Base-by-base conservation (phyloP, 306 rosid species). In the Glycine tomentella region DNA sequence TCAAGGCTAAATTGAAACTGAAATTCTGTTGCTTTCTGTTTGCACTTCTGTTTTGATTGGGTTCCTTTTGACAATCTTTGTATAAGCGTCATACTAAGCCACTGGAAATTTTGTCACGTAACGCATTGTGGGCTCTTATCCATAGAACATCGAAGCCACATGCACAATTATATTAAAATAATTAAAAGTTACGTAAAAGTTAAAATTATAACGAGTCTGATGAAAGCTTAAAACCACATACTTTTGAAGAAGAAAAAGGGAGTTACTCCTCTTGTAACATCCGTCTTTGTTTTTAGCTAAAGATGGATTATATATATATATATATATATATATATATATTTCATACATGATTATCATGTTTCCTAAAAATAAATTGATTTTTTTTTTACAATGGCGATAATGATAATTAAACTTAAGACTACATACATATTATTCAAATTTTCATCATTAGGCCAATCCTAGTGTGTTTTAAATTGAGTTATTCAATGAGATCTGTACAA, bases 91-190 rank as follows among this genome's bases (percentile, higher is more conserved):
- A 58, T 17, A 58, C 31, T 42, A 68, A 31, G 9, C 36, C 64
- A 44, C 25, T 12, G 17, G 70, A 74, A 74, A 67, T 25, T 25
- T 15, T 85, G 88, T 68, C 81, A 42, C 72, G 86, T 85, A 82
- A 81, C 84, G 66, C 69, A 85, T 66, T 82, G 83, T 44, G 75
- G 53, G 36, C 69, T 57, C 58, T 36, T 36, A 36, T 36, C 70
- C 70, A 3, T 13, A 2, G 3, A 65, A 38, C 11, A 14, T 40
- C 13, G 3, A 65, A 14, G 50, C 3, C 34, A 67, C 72, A 44
- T 42, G 34, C 53, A 67, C 16, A 2, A 42, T 69, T 11, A 69
- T 11, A 16, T 45, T 44, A 44, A 15, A 15, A 31, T 61, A 25
- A 61, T 5, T 9, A 61, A 11, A 61, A 4, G 20, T 13, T 2